Percentiles rank a stretch among this genome's conserved stretches.
These are phyloP conservation scores for Lathyrus tuberosus DNA, from an alignment of 306 rosid species.

Conservation along the genomic window DNA sequence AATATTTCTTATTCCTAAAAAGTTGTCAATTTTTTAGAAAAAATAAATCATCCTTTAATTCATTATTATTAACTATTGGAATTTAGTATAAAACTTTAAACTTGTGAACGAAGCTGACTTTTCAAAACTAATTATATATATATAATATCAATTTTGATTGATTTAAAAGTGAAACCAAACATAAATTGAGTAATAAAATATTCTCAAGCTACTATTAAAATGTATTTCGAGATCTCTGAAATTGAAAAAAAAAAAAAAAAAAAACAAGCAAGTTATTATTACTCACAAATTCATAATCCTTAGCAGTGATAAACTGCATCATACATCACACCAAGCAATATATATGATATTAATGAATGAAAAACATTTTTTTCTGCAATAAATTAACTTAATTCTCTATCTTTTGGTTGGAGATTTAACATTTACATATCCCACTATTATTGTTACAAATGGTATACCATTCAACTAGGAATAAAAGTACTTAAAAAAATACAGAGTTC, in stretches of 20 bases:
- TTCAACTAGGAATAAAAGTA: slow-evolving; percentile 10
- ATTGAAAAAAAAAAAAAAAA: neutral
- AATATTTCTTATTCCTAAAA: no score
- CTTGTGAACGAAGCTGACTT: no score
- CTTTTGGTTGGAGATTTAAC: neutral
- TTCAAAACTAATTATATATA: no score
- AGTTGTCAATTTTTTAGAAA: no score
- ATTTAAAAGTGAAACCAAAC: no score
- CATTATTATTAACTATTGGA: no score
- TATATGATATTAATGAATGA: neutral
- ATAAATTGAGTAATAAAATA: no score
- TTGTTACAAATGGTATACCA: slow-evolving; percentile 20
- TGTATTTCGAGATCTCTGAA: neutral
- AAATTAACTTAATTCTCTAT: neutral
- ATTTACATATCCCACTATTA: slow-evolving; percentile 9
- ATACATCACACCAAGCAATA: neutral
- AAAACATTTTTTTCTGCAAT: neutral
- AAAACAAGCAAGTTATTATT: neutral
- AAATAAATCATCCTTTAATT: no score
- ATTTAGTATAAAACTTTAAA: no score
- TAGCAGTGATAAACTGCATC: neutral
- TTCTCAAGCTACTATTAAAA: no score
- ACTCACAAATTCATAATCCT: neutral
- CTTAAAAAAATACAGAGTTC: neutral
- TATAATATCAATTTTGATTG: no score